phyloP scores from a whole-genome alignment of 2,329 filamentous ascomycete species.

The Ceratocystis eucalypticola region DNA sequence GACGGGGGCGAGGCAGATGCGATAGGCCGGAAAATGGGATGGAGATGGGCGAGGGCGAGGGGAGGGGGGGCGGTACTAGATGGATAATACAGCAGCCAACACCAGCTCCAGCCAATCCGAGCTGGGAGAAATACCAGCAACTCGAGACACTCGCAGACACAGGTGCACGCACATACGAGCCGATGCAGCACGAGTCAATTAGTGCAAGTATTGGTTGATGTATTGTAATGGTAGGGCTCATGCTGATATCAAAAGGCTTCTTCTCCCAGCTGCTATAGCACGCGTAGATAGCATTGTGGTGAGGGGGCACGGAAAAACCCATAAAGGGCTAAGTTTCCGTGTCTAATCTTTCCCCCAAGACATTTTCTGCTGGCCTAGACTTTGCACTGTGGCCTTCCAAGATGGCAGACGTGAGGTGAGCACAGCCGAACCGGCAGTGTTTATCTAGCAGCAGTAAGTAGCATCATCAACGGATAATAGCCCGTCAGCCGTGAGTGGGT shows the following conservation, averaged over 20 bases:
- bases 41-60: too few relatives aligned
- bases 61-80: too few relatives aligned
- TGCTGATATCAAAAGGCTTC: background rate
- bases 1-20: too few relatives aligned
- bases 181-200: background rate
- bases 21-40: too few relatives aligned
- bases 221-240: background rate
- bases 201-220: too few relatives aligned
- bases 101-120: too few relatives aligned
- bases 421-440: background rate
- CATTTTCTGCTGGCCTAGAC: background rate
- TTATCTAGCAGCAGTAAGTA: background rate
- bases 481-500: too few relatives aligned
- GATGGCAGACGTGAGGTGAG: background rate
- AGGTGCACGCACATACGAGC: background rate
- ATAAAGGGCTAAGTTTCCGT: background rate
- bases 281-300: too few relatives aligned
- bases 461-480: background rate
- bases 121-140: too few relatives aligned
- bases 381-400: background rate
- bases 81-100: too few relatives aligned
- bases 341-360: background rate
- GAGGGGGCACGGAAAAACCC: background rate
- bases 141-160: background rate
- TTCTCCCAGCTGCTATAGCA: too few relatives aligned